These are phyloP conservation scores for Boletus holoroseus DNA, from an alignment of 1,284 basidiomycete genomes.

Conservation along the genomic window DNA sequence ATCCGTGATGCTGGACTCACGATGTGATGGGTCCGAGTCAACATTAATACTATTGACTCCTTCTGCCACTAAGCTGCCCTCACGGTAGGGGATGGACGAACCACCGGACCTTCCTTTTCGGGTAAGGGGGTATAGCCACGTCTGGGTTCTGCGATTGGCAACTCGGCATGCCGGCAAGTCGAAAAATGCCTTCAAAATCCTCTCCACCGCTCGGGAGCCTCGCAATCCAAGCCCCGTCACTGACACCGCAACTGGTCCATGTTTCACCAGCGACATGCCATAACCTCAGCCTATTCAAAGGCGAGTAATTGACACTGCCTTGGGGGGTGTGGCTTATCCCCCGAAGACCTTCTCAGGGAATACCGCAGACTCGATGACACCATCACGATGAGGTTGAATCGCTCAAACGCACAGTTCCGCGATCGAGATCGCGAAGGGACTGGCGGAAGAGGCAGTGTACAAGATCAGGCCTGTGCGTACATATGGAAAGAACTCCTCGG, in stretches of 20 bases:
- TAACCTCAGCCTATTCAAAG: constrained; percentile 80
- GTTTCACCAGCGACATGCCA: constrained; percentile 70
- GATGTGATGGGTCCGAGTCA: constrained; percentile 1
- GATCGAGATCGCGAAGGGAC: constrained; percentile 55
- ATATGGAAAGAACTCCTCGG: constrained; percentile 82
- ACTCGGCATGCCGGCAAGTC: constrained; percentile 27
- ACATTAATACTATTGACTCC: background rate
- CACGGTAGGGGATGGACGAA: constrained; percentile 6
- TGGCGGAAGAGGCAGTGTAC: constrained; percentile 44
- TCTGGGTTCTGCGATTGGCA: constrained; percentile 23
- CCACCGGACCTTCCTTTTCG: constrained; percentile 32
- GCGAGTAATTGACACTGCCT: constrained; percentile 29
- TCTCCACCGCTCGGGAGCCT: constrained; percentile 59
- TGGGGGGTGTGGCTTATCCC: constrained; percentile 12
- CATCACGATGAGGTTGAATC: constrained; percentile 79
- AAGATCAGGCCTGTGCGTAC: constrained; percentile 71
- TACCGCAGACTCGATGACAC: constrained; percentile 82
- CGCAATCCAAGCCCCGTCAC: constrained; percentile 59
- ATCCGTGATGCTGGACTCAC: background rate
- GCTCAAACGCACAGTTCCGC: constrained; percentile 73
- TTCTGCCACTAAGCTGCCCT: background rate
- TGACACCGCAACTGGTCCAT: constrained; percentile 54
- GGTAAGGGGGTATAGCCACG: constrained; percentile 20
- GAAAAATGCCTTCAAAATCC: constrained; percentile 45
- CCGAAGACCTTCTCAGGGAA: constrained; percentile 74